A percentile compares a stretch with the other conserved stretches of the same genome.
phyloP scores from a whole-genome alignment of 225 moss, liverwort and hornwort genomes.

The Marchantia polymorpha region DNA sequence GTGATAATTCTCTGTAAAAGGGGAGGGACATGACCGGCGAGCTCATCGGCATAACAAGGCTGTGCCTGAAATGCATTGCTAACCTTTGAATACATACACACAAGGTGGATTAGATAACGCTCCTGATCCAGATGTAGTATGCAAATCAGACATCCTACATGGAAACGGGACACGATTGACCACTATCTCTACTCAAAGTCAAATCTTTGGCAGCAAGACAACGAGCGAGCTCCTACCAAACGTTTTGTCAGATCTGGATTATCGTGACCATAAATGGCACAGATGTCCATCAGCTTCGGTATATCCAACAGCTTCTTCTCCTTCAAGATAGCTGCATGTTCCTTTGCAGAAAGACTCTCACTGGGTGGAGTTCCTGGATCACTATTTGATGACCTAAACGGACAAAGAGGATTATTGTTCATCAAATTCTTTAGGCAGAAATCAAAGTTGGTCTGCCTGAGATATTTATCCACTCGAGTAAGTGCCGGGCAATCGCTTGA shows the following conservation, averaged over 20 bases:
- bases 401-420: background rate
- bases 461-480: no score
- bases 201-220: no score
- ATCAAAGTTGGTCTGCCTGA: no score
- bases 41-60: constrained; percentile 60
- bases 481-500: no score
- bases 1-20: constrained; percentile 61
- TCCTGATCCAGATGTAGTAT: background rate
- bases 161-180: background rate
- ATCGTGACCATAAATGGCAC: constrained; percentile 84
- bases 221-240: constrained; percentile 47
- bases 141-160: background rate
- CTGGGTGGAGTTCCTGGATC: constrained; percentile 57
- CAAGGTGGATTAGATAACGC: constrained; percentile 25
- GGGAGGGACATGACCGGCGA: constrained; percentile 61
- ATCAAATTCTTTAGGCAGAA: no score
- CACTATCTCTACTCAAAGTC: background rate
- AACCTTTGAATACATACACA: constrained; percentile 71
- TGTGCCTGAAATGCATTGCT: constrained; percentile 76
- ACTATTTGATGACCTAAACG: constrained; percentile 71
- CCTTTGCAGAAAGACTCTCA: constrained; percentile 68
- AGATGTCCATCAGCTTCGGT: constrained; percentile 80
- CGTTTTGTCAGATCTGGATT: constrained; percentile 76
- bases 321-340: constrained; percentile 68
- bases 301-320: constrained; percentile 71